phyloP scores from a whole-genome alignment of 1,139 yeast species.

The Protomyces inouyei region DNA sequence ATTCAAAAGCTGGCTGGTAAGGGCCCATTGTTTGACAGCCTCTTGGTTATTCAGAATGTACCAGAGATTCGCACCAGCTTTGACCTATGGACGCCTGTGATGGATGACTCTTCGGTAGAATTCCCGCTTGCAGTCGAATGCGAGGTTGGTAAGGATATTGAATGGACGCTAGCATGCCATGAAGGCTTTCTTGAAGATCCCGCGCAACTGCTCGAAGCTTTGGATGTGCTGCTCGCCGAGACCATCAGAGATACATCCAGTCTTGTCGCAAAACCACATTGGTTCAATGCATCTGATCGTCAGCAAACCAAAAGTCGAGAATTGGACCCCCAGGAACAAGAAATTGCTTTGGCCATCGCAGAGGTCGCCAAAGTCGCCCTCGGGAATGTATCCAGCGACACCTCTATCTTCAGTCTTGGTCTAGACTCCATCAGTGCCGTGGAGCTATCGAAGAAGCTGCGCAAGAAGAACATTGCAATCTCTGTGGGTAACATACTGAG shows the following conservation, averaged over 20 bases:
- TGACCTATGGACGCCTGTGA: slow-evolving; percentile 25
- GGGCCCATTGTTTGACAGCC: slow-evolving; percentile 32
- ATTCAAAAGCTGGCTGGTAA: slow-evolving; percentile 21
- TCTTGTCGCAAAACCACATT: background rate
- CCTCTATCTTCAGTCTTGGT: slow-evolving; percentile 32
- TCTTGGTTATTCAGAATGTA: slow-evolving; percentile 32
- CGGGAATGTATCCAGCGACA: slow-evolving; percentile 12
- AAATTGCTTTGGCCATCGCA: slow-evolving; percentile 24
- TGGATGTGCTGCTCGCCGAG: background rate
- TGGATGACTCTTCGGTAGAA: slow-evolving; percentile 27
- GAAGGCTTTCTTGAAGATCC: slow-evolving; percentile 2
- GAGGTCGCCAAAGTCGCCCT: slow-evolving; percentile 20
- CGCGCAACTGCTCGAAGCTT: background rate
- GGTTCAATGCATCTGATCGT: background rate
- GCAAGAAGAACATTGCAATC: slow-evolving; percentile 24
- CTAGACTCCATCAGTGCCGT: slow-evolving; percentile 34
- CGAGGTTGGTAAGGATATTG: slow-evolving; percentile 4
- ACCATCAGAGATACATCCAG: background rate
- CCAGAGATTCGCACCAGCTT: background rate
- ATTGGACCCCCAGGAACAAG: slow-evolving; percentile 5
- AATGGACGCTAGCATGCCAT: slow-evolving; percentile 31
- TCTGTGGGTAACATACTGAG: slow-evolving; percentile 32
- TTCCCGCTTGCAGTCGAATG: slow-evolving; percentile 34
- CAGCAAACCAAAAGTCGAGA: background rate
- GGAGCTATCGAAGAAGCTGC: slow-evolving; percentile 28